Conservation (phyloP, 257 asterid genomes). For the Nicotiana undulata region DNA sequence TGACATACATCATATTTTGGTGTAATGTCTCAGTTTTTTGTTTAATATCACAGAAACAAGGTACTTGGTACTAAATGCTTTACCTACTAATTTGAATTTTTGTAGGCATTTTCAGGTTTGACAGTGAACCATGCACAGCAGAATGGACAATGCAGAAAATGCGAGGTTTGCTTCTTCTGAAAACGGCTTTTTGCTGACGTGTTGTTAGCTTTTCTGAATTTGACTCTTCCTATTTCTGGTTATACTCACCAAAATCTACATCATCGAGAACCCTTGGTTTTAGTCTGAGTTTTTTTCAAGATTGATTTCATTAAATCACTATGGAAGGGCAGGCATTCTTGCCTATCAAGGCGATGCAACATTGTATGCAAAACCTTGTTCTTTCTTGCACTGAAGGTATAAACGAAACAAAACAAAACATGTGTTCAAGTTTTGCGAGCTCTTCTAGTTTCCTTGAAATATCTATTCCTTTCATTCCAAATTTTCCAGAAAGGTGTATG, state of each 20-base stretch:
- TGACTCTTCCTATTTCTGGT: not conserved
- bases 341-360: not conserved
- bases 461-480: no score
- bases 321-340: not conserved
- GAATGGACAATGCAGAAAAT: slow-evolving; percentile 14
- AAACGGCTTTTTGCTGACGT: not conserved
- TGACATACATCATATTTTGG: not conserved
- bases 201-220: not conserved
- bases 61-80: not conserved
- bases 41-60: not conserved
- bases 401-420: no score
- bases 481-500: no score
- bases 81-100: not conserved
- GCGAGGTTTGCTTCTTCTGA: slow-evolving; percentile 31
- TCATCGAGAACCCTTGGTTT: not conserved
- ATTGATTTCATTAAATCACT: not conserved
- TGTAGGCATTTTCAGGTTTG: slow-evolving; percentile 37
- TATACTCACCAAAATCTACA: not conserved
- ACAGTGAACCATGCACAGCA: slow-evolving; percentile 9
- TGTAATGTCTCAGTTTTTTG: not conserved
- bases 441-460: not conserved
- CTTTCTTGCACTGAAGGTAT: not conserved
- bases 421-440: not conserved
- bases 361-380: not conserved
- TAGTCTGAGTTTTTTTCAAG: not conserved